Base-by-base conservation (phyloP, 2,329 filamentous ascomycete species). In the Pseudogymnoascus sp. region DNA sequence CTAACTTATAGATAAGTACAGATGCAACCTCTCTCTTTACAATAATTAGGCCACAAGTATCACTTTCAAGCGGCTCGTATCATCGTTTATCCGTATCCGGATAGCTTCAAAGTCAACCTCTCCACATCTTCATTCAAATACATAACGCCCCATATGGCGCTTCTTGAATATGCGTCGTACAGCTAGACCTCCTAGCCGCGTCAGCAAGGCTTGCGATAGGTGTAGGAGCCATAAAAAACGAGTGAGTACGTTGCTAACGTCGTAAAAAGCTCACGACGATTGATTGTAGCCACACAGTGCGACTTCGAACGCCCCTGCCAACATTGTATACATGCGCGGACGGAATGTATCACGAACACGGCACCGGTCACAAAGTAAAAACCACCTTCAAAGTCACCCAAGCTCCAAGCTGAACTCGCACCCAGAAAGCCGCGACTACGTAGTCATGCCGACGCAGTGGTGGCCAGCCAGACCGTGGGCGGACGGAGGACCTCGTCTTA, bases 221-320 rank as follows among this genome's bases (percentile, higher is more conserved):
- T 74, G 67, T 60, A 71, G 67, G 40, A 72, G 65, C 61, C 71
- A 75, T 62, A 74, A 74, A 66, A 68, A 68, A 41, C 65, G 73
- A 61, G 72, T 72, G 69, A 19, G 63, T 62, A 12, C 24, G 24
- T 59, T 65, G 56, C 37, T 40, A 43, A 43, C 28, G 40, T 16
- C n/a, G 8, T 33, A 38, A 26, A 62, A 41, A 14, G 40, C n/a
- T 12, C 50, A 41, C 4, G 38, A 41, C 8, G 28, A 60, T 35
- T 59, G 62, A 60, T n/a, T 31, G 64, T 60, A 33, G 22, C 38
- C 16, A 61, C 14, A 26, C 56, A 75, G 73, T 75, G 74, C 61
- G 74, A 75, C 59, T 65, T 64, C 4, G 73, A 69, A 53, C 67
- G 73, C 1, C 73, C 74, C 59, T 75, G 74, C 65, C 71, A 72